Conservation (phyloP, 306 rosid species). For the Oxytropis ochrocephala region DNA sequence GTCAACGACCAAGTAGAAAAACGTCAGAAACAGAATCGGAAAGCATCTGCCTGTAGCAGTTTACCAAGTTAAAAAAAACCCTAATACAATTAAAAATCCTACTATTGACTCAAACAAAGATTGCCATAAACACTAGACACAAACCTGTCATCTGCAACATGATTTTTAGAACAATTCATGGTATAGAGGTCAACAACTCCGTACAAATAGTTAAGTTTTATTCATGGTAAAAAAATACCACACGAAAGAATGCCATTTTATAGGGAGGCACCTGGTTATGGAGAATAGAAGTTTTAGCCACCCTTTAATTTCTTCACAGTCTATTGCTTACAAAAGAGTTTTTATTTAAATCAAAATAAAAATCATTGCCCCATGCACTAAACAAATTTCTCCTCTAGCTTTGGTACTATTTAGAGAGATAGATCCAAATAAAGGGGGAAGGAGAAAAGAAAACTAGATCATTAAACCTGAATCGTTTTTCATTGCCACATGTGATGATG, state of each 20-base stretch:
- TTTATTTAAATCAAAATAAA: neutral
- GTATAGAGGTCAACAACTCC: neutral
- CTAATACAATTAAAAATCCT: slow-evolving; percentile 4
- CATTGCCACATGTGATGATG: slow-evolving; percentile 80
- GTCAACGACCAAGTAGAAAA: neutral
- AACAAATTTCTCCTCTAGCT: neutral
- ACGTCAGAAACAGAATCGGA: neutral
- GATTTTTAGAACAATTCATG: neutral
- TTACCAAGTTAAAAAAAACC: neutral
- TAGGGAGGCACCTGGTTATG: neutral
- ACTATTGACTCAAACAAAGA: neutral
- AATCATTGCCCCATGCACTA: neutral
- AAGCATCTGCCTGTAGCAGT: slow-evolving; percentile 6
- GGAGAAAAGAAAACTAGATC: neutral
- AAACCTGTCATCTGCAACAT: neutral
- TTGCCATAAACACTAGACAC: neutral
- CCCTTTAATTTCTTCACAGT: neutral
- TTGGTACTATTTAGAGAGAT: neutral
- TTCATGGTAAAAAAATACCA: neutral
- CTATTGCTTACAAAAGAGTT: neutral
- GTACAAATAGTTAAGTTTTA: neutral
- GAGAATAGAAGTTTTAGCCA: neutral
- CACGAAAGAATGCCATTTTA: neutral
- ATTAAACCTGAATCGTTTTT: slow-evolving; percentile 87
- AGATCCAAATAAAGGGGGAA: neutral